Base-by-base conservation (phyloP, 2,329 filamentous ascomycete genomes). In the Penicillium sp. region DNA sequence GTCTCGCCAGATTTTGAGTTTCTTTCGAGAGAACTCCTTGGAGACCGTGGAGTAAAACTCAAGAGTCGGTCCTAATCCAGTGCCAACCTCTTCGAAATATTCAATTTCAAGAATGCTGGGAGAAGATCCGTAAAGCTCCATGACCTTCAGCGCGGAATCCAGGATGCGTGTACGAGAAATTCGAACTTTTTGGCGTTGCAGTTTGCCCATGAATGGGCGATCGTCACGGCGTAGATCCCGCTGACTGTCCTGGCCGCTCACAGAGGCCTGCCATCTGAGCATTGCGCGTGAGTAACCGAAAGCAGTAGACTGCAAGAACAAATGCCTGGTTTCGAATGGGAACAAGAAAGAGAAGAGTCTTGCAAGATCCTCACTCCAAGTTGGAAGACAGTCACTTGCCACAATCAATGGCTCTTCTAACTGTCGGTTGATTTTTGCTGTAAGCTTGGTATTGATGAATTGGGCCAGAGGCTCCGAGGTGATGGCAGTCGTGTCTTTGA, bases 1-100 rank as follows among this genome's bases (percentile, higher is more conserved):
- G 66, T 97, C 93, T 14, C 94, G 87, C 95, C 95, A 99, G 5
- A 99, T 84, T 77, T 92, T 96, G 49, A 97, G 85, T 75, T 95
- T 97, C 82, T 93, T 97, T 80, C 94, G 96, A 1, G 91, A 93
- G 68, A 97, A 97, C 71, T 99, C 94, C 65, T 91, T 94, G 0
- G 94, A 99, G 1, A 97, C 93, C 0, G 91, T 96, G 0, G 94
- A 96, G 75, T 99, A 99, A 72, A 99, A 99, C 71, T 99, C 94
- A 13, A 99, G 82, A 0, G 94, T 99, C 4, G 94, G 94, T 0
- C 94, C 94, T 43, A 99, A 81, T 44, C 94, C 94, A 22, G 95
- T 99, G 53, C 94, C 94, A 21, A 99, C 94, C 75, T 99, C 94
- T 67, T 97, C 94, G 64, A 99, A 99, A 69, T 99, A 99, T 68